Conservation (phyloP, 108 stramenopile genomes). For the Asterionellopsis glacialis region DNA sequence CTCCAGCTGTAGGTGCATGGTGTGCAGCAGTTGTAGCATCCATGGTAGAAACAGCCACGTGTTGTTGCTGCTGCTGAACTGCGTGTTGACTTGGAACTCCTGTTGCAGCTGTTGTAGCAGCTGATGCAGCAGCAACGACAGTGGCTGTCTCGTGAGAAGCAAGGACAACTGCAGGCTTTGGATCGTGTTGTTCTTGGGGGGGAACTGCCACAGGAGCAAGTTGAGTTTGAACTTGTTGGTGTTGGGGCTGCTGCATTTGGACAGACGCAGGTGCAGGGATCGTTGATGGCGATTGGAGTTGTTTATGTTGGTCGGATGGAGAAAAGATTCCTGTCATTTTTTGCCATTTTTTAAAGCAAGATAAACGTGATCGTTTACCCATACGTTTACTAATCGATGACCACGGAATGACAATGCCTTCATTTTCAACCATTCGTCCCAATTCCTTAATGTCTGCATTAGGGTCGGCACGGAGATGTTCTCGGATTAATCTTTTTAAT, state of each 20-base stretch:
- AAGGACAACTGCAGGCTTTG: too few relatives aligned
- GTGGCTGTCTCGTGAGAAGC: too few relatives aligned
- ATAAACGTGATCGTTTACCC: slow-evolving; percentile 61
- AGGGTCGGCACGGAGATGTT: slow-evolving; percentile 30
- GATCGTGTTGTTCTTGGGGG: too few relatives aligned
- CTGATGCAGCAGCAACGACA: not conserved
- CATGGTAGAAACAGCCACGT: too few relatives aligned
- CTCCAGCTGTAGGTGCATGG: too few relatives aligned
- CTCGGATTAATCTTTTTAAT: slow-evolving; percentile 46
- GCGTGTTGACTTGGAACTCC: not conserved
- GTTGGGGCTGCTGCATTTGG: not conserved
- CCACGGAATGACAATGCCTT: slow-evolving; percentile 27
- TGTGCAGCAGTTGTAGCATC: too few relatives aligned
- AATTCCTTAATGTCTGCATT: slow-evolving; percentile 44
- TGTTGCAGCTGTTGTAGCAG: not conserved
- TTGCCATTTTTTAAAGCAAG: slow-evolving; percentile 59
- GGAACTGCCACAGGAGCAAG: too few relatives aligned
- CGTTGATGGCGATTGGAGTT: not conserved
- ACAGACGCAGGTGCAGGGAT: slow-evolving; percentile 1
- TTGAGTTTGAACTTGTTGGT: not conserved
- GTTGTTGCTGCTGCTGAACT: too few relatives aligned
- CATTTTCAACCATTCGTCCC: slow-evolving; percentile 41
- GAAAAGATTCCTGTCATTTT: slow-evolving; percentile 26
- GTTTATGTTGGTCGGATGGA: slow-evolving; percentile 3
- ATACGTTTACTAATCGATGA: slow-evolving; percentile 60